Conservation (phyloP, 129 eudicot genomes). For the Apium graveolens region DNA sequence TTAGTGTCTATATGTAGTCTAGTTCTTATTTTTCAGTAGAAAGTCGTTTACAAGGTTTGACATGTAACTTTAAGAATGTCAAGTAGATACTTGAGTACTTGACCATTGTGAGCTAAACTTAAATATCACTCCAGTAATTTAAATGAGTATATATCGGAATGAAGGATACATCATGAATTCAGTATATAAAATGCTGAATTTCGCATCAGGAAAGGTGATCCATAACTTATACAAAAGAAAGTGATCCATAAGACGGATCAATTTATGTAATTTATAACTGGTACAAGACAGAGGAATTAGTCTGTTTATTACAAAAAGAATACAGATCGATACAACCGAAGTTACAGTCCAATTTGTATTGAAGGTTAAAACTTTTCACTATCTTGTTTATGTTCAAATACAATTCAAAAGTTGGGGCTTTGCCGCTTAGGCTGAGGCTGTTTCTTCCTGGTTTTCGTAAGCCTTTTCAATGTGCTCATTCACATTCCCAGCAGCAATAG, state of each 20-base stretch:
- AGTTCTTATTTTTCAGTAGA: too few relatives aligned
- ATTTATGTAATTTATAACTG: neutral
- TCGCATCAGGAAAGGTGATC: neutral
- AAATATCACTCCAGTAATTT: too few relatives aligned
- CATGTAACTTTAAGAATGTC: too few relatives aligned
- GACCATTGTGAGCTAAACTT: too few relatives aligned
- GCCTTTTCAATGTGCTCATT: constrained; percentile 29
- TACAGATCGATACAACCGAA: neutral
- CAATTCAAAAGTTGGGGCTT: neutral
- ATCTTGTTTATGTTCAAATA: neutral
- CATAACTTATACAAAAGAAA: neutral
- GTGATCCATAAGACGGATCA: neutral
- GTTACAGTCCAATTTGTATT: constrained; percentile 2
- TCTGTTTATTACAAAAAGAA: constrained; percentile 9
- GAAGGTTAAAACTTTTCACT: neutral
- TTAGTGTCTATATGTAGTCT: too few relatives aligned
- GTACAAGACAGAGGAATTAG: neutral
- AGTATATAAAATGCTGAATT: neutral
- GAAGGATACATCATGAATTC: neutral
- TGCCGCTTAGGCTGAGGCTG: neutral
- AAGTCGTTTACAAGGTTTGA: too few relatives aligned
- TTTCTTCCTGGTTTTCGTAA: neutral
- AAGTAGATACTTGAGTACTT: too few relatives aligned
- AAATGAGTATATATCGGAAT: neutral
- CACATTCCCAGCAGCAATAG: constrained; percentile 73